Evolutionary conservation across 192 early-diverging fungal genomes (phyloP), one percentile per base, ranked within the genome.

Genomic region (Backusella morwellensis): DNA sequence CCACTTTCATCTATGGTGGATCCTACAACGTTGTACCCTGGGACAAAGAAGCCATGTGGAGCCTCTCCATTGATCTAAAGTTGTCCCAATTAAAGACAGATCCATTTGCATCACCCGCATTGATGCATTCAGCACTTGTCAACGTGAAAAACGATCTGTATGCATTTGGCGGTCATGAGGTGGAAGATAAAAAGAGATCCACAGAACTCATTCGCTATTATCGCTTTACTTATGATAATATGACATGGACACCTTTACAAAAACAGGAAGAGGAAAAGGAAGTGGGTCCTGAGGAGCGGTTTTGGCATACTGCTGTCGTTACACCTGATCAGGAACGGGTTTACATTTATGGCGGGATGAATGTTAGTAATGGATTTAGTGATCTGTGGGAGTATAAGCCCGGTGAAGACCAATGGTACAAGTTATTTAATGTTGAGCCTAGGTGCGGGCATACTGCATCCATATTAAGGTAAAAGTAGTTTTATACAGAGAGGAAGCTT

Each of bases 21-120:
- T 75, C 67, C 14, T 75, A 75, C 47, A 63, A 63, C 4, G 74
- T 75, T 42, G 19, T 66, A 8, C 74, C 74, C n/a, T 75, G 74
- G 74, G 40, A 75, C 41, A 75, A 66, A 40, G 74, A 75, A 50
- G 74, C 74, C 29, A 35, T 75, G 35, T 75, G 74, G 74, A 54
- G 12, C 19, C 29, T 75, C 21, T 40, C 74, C 3, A 12, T 9
- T 19, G 23, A 35, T 23, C 32, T 68, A 44, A 66, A 75, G 12
- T n/a, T 75, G 12, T 32, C 19, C 15, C 74, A 75, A 75, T 42
- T 75, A 9, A 44, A 67, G 15, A 75, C 74, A 8, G 66, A 75
- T 34, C 63, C 74, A 2, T 40, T 29, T 44, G 74, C 74, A 5
- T 75, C 74, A 7, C 74, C 74, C 1, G 66, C 59, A 32, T 15